phyloP scores from a whole-genome alignment of 768 basidiomycete genomes.

The Termitomyces sp. region DNA sequence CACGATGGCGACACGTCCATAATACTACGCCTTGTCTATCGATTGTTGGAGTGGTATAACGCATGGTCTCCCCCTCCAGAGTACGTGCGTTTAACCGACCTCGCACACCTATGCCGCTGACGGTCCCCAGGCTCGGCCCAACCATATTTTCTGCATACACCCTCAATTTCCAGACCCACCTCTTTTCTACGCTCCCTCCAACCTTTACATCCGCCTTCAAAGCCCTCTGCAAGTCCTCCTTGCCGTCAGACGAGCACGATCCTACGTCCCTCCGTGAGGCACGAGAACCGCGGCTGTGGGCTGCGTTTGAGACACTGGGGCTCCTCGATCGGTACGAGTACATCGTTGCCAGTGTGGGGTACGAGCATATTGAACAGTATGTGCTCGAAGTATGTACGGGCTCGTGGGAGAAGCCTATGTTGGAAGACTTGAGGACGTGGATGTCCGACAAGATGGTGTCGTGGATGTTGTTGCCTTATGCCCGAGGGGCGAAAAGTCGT shows the following conservation, averaged over 20 bases:
- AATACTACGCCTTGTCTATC: constrained; percentile 51
- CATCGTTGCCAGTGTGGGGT: constrained; percentile 79
- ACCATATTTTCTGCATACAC: constrained; percentile 47
- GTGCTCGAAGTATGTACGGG: constrained; percentile 63
- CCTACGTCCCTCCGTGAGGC: constrained; percentile 15
- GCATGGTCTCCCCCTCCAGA: constrained; percentile 70
- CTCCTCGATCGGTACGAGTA: constrained; percentile 81
- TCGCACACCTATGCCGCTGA: neutral
- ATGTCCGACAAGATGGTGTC: constrained; percentile 77
- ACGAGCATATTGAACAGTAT: constrained; percentile 78
- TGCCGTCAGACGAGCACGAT: constrained; percentile 32
- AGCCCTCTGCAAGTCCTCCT: constrained; percentile 55
- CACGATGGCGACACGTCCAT: constrained; percentile 36
- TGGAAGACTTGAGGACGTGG: constrained; percentile 65
- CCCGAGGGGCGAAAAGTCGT: constrained; percentile 59
- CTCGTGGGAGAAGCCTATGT: constrained; percentile 65
- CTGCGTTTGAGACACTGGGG: constrained; percentile 64
- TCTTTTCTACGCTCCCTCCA: constrained; percentile 69
- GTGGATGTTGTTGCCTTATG: constrained; percentile 84
- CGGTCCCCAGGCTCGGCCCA: constrained; percentile 51
- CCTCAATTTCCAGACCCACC: constrained; percentile 66
- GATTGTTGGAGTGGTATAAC: constrained; percentile 68
- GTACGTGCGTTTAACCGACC: constrained; percentile 33
- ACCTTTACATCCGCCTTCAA: constrained; percentile 69
- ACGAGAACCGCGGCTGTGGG: constrained; percentile 40